phyloP scores from a whole-genome alignment of 768 basidiomycete species.

The Podaxis sp. region DNA sequence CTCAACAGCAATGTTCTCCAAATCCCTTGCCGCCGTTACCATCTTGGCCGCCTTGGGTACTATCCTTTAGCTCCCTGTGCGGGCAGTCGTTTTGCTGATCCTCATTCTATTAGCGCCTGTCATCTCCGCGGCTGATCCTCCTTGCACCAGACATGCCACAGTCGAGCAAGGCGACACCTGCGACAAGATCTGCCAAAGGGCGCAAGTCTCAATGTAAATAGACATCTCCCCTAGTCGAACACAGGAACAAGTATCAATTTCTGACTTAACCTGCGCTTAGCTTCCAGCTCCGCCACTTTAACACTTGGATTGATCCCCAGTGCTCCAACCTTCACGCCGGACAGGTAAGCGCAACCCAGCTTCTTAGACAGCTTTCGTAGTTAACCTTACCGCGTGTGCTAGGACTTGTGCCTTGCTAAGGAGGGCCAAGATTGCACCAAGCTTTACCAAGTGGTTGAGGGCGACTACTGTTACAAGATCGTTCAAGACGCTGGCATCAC shows the following conservation, averaged over 20 bases:
- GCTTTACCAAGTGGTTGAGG: neutral
- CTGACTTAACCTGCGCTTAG: neutral
- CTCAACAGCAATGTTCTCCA: neutral
- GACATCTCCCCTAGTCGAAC: neutral
- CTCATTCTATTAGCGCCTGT: neutral
- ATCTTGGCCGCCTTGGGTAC: neutral
- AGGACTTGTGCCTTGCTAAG: neutral
- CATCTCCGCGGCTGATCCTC: neutral
- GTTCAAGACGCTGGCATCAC: neutral
- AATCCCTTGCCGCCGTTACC: neutral
- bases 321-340: neutral
- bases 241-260: neutral
- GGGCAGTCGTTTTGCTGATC: neutral
- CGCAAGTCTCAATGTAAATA: neutral
- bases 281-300: neutral
- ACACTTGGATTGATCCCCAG: neutral
- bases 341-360: neutral
- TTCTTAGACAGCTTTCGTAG: neutral
- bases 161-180: neutral
- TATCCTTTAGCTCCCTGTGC: neutral
- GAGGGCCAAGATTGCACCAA: neutral
- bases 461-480: neutral
- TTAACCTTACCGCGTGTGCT: neutral
- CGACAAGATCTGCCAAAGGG: neutral
- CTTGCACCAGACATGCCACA: neutral